Base-by-base conservation (phyloP, 208 protist genomes). In the Plasmodiophora brassicae region DNA sequence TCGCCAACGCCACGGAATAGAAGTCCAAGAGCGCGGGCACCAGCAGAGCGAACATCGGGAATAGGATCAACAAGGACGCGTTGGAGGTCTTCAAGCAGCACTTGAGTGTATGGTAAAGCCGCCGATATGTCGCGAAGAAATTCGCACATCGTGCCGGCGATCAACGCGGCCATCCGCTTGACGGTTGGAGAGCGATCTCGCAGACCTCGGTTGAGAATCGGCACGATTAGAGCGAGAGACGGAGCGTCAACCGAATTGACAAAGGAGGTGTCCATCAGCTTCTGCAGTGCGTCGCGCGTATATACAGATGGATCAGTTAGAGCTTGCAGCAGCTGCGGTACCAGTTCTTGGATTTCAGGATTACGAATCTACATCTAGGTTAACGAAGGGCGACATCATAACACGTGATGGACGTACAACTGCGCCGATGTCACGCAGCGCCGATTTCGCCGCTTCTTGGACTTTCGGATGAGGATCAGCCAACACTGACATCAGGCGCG, bases 161-260 rank as follows among this genome's bases (percentile, higher is more conserved):
- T 93, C 71, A 93, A 71, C 41, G 86, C 28, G 20, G 85, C 44
- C 84, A 28, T 60, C 38, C 46, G 65, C 84, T 88, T 88, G 28
- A 45, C 36, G 22, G 43, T 28, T 28, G 50, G 50, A 14, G n/a
- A 28, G 36, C 46, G 57, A 45, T 84, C 85, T 87, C 90, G 93
- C 25, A 96, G 88, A 0, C 91, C 95, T 84, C 94, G 91, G 41
- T 93, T 46, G n/a, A 95, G 39, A 20, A 96, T 91, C 38, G 95
- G 94, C 86, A 95, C 92, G 85, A 96, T 88, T 0, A 96, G 89
- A 8, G 95, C 92, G 25, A 96, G 90, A 46, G 94, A 95, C 0
- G 94, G 91, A 39, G 94, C 88, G 88, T 96, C 95, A 45, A 96
- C 95, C 8, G 93, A 91, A 60, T 96, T 93, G 20, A 94, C 92